Base-by-base conservation (phyloP, 176 grass and related monocot species). In the Raddia guianensis region DNA sequence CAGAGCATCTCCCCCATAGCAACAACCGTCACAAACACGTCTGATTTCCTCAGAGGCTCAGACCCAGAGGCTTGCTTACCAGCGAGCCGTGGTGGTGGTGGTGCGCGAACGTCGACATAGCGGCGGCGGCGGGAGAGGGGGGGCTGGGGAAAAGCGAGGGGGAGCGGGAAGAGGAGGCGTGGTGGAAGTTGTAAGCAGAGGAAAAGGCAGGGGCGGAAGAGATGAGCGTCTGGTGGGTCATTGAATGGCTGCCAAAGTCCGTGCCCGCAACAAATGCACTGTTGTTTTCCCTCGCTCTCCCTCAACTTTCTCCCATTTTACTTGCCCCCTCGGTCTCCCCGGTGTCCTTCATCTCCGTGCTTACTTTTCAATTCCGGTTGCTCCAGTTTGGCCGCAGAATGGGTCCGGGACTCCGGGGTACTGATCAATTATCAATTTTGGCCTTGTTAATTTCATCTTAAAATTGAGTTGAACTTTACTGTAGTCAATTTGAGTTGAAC, bases 181-280 rank as follows among this genome's bases (percentile, higher is more conserved):
- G 60, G 80, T 35, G 60, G 75, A n/a, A 85, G 33, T 76, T 46
- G 64, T 83, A 80, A 49, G 85, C 70, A 55, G 87, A 80, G 81
- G 66, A 82, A 75, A 90, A 80, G 70, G 81, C 21, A 49, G 65
- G 84, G 83, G 84, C 46, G 59, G 86, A 89, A 70, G 89, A 43
- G 90, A 95, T 82, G 90, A 86, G 95, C 82, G 86, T 74, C 81
- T 75, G 92, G 83, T 91, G 88, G 89, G 83, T 78, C 88, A 95
- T 93, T 94, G 88, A 94, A 93, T 98, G 80, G 95, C 95, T 94
- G 82, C 91, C 85, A 73, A 90, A 83, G 78, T 87, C 85, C 87
- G 90, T 98, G 95, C 49, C 48, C 83, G 83, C 89, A 92, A 82
- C 95, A 89, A 91, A 91, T 94, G 91, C 87, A 85, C 80, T 84